Conservation (phyloP, 768 basidiomycete genomes). For the Boletus tylopilopsis region DNA sequence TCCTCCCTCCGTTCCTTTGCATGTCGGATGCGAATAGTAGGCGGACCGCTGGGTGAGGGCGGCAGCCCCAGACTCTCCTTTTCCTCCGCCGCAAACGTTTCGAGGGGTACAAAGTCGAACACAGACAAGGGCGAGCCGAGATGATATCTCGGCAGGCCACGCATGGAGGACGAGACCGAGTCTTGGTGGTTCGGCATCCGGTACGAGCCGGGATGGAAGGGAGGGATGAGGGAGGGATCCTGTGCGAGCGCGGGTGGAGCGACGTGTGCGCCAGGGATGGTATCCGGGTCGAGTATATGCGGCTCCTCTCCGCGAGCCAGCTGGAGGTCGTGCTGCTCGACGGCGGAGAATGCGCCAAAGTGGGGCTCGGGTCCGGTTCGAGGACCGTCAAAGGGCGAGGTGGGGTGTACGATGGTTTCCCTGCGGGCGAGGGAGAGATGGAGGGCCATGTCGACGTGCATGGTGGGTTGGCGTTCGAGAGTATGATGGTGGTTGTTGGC, state of each 20-base stretch:
- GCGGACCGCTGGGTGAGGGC: constrained; percentile 32
- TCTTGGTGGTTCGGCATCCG: constrained; percentile 27
- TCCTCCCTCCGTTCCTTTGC: constrained; percentile 11
- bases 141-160: constrained; percentile 68
- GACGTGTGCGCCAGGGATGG: constrained; percentile 8
- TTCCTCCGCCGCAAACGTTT: constrained; percentile 71
- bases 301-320: constrained; percentile 34
- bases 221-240: constrained; percentile 45
- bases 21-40: constrained; percentile 11
- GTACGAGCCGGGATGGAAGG: constrained; percentile 17
- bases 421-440: constrained; percentile 71
- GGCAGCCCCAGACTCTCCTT: constrained; percentile 64
- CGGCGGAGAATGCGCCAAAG: constrained; percentile 43
- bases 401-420: constrained; percentile 46
- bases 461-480: constrained; percentile 83
- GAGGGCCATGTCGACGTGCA: constrained; percentile 93
- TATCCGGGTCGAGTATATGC: constrained; percentile 11
- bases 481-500: constrained; percentile 74
- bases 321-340: constrained; percentile 48
- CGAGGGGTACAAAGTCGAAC: constrained; percentile 76
- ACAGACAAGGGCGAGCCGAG: constrained; percentile 49
- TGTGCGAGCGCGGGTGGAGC: constrained; percentile 28
- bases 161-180: constrained; percentile 29
- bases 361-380: constrained; percentile 29
- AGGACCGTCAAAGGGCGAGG: constrained; percentile 32